Percentiles rank a stretch among this genome's conserved stretches.
Conservation (phyloP, 305 asterid genomes). For the Solanum aculeatissimum region DNA sequence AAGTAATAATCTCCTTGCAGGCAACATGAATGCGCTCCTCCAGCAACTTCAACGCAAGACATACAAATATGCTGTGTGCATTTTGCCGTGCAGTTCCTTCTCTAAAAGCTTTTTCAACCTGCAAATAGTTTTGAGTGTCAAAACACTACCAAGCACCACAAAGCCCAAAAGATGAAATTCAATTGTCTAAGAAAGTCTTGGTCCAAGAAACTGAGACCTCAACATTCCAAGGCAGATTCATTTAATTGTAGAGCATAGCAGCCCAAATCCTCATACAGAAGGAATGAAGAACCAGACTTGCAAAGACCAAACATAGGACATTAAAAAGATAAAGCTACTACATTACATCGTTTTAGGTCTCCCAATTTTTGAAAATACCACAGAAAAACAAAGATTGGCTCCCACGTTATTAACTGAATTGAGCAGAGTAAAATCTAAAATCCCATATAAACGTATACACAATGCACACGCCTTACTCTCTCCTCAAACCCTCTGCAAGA, state of each 20-base stretch:
- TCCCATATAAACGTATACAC: background rate
- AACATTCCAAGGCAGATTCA: background rate
- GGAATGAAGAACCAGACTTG: background rate
- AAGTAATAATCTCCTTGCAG: conserved; percentile 88
- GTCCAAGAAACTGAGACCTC: background rate
- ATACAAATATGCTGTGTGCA: conserved; percentile 95
- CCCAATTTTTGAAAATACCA: background rate
- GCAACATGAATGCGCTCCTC: conserved; percentile 93
- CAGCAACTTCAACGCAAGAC: conserved; percentile 81
- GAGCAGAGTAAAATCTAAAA: background rate
- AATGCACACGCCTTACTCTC: background rate
- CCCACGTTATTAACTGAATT: background rate
- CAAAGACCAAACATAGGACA: background rate
- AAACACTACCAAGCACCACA: background rate
- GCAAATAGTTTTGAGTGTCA: conserved; percentile 5
- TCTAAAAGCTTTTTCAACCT: conserved; percentile 98
- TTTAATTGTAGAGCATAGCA: background rate
- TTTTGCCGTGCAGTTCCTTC: conserved; percentile 99
- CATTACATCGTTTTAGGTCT: background rate
- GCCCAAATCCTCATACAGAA: background rate
- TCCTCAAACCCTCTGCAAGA: background rate
- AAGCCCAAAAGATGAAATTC: background rate
- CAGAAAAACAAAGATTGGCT: background rate
- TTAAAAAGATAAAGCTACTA: background rate
- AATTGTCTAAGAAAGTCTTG: background rate